Evolutionary conservation across 2,329 filamentous ascomycete species (phyloP).

Genomic region (Emmonsiellopsis sp.): DNA sequence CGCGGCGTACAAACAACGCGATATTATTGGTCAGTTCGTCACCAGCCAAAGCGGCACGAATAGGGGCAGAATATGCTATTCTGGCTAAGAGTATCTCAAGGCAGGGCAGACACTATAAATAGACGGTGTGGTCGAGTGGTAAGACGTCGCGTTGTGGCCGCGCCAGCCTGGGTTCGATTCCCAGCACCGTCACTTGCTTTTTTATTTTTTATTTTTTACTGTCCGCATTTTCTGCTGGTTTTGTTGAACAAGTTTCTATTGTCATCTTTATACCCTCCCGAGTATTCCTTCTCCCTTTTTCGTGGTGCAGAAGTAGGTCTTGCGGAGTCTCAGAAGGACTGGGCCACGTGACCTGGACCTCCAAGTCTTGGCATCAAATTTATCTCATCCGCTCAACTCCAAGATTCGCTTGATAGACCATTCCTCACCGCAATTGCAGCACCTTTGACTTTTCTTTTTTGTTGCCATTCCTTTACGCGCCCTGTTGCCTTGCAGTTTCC

Average conservation of each 20-base stretch:
- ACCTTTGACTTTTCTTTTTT: too few relatives aligned
- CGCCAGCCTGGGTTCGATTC: conserved; percentile 4
- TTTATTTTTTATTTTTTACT: neutral
- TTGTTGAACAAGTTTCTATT: neutral
- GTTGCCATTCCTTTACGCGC: too few relatives aligned
- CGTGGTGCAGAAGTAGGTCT: too few relatives aligned
- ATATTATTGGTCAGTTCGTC: too few relatives aligned
- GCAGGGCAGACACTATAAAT: neutral
- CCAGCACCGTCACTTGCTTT: neutral
- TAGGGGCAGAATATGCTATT: neutral
- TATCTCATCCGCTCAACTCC: neutral
- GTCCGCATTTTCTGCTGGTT: neutral
- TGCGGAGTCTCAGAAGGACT: neutral
- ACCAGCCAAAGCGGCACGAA: too few relatives aligned
- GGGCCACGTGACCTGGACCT: neutral
- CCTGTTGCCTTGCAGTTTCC: too few relatives aligned
- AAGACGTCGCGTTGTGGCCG: conserved; percentile 3
- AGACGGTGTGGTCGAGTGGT: conserved; percentile 3
- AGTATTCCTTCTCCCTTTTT: too few relatives aligned
- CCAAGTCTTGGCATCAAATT: conserved; percentile 3
- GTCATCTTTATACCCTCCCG: neutral
- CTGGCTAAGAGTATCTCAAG: neutral
- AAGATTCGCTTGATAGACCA: neutral
- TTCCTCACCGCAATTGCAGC: neutral
- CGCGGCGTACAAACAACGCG: too few relatives aligned